These are phyloP conservation scores for Paramecium octaurelia DNA, from an alignment of 73 alveolate species.

Conservation along the genomic window DNA sequence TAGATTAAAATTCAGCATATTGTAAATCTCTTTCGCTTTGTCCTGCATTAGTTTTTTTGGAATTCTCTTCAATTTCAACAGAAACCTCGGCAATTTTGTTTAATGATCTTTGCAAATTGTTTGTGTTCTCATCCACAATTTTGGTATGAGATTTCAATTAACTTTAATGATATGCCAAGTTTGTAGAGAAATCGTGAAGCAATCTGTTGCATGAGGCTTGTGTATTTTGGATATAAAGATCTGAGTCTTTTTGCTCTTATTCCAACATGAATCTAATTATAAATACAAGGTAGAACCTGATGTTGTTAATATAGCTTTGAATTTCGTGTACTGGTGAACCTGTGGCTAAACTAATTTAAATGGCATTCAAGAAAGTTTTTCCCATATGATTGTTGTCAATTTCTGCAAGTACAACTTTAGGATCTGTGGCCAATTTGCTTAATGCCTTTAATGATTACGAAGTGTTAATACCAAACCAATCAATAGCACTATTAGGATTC, in stretches of 20 bases:
- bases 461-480: constrained; percentile 4
- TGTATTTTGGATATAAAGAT: constrained; percentile 28
- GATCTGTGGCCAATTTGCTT: constrained; percentile 45
- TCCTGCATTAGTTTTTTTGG: constrained; percentile 42
- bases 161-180: constrained; percentile 27
- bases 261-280: constrained; percentile 40
- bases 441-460: neutral
- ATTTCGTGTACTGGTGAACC: constrained; percentile 44
- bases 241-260: constrained; percentile 31
- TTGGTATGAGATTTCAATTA: constrained; percentile 32
- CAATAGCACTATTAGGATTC: neutral
- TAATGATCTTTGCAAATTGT: constrained; percentile 1
- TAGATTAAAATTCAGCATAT: constrained; percentile 48
- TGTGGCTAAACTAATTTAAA: constrained; percentile 33
- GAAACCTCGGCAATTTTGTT: constrained; percentile 45
- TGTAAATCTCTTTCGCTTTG: constrained; percentile 32
- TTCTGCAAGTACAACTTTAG: constrained; percentile 32
- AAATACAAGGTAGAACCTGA: neutral
- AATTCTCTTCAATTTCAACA: constrained; percentile 46
- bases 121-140: constrained; percentile 4
- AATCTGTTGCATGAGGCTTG: constrained; percentile 30
- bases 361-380: constrained; percentile 38
- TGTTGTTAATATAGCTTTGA: constrained; percentile 8
- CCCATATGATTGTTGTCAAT: constrained; percentile 45
- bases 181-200: constrained; percentile 35